These are phyloP conservation scores for Phaseolus lunatus DNA, from an alignment of 306 rosid genomes.

Conservation along the genomic window DNA sequence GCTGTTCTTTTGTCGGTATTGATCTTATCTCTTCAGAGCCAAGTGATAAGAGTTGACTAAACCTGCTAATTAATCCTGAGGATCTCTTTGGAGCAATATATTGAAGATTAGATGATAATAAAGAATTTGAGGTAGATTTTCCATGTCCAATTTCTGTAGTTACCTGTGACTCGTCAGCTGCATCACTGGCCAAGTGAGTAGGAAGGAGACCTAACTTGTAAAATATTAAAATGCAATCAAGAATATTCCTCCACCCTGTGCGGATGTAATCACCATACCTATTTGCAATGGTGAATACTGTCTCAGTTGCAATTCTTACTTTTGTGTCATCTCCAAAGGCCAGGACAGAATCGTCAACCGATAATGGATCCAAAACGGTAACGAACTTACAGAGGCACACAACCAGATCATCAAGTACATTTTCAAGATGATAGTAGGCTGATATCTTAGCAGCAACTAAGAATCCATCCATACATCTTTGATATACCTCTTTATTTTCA, in stretches of 20 bases:
- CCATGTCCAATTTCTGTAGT: slow-evolving; percentile 64
- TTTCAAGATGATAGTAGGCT: slow-evolving; percentile 86
- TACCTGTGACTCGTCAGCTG: slow-evolving; percentile 71
- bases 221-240: slow-evolving; percentile 78
- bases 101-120: slow-evolving; percentile 59
- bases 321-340: slow-evolving; percentile 82
- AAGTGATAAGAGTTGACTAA: slow-evolving; percentile 87
- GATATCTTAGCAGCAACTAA: slow-evolving; percentile 84
- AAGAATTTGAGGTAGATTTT: slow-evolving; percentile 62
- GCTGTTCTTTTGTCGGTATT: slow-evolving; percentile 82
- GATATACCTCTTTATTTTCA: slow-evolving; percentile 79
- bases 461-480: slow-evolving; percentile 85
- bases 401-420: slow-evolving; percentile 83
- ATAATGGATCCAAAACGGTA: slow-evolving; percentile 72
- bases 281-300: slow-evolving; percentile 86
- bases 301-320: slow-evolving; percentile 83
- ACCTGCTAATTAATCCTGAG: slow-evolving; percentile 85
- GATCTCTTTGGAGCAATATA: slow-evolving; percentile 75
- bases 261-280: slow-evolving; percentile 82
- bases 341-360: slow-evolving; percentile 75
- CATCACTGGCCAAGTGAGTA: slow-evolving; percentile 75
- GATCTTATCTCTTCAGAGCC: slow-evolving; percentile 84
- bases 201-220: slow-evolving; percentile 93
- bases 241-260: slow-evolving; percentile 88
- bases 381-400: slow-evolving; percentile 89